Evolutionary conservation across 805 yeast species (phyloP).

Genomic region (Metschnikowia amazonensis): DNA sequence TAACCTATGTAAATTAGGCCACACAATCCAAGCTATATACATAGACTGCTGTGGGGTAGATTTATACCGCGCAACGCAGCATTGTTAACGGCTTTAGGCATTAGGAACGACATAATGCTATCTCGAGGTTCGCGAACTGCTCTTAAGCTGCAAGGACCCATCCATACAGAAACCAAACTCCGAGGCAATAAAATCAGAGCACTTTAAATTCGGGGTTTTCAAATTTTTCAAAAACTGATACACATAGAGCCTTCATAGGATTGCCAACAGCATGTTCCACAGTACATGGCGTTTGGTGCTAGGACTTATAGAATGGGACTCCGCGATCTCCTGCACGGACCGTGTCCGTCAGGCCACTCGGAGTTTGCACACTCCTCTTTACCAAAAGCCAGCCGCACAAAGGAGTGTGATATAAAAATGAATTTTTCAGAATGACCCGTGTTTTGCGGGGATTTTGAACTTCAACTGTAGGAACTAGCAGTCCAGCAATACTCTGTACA

Average conservation of each 20-base stretch:
- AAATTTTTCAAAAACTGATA: too few species aligned
- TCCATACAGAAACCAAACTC: neutral
- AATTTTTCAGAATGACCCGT: neutral
- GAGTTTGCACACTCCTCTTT: neutral
- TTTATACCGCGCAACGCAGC: neutral
- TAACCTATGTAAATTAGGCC: neutral
- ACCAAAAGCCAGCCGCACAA: neutral
- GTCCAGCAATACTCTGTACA: too few species aligned
- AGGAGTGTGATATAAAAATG: neutral
- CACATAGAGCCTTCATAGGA: too few species aligned
- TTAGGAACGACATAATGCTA: neutral
- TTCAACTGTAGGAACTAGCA: neutral
- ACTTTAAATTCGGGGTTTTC: too few species aligned
- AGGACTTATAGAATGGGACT: neutral
- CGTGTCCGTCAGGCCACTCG: conserved; percentile 1
- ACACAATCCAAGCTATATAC: too few species aligned
- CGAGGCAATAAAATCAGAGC: too few species aligned
- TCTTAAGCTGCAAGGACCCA: neutral
- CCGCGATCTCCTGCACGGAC: neutral
- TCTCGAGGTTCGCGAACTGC: neutral
- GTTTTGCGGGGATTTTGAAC: neutral
- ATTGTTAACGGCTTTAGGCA: conserved; percentile 3
- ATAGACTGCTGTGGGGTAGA: conserved; percentile 2
- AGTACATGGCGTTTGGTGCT: too few species aligned
- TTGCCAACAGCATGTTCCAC: too few species aligned